Evolutionary conservation across 441 rosid species (phyloP).

Genomic region (Erodium moschatum): DNA sequence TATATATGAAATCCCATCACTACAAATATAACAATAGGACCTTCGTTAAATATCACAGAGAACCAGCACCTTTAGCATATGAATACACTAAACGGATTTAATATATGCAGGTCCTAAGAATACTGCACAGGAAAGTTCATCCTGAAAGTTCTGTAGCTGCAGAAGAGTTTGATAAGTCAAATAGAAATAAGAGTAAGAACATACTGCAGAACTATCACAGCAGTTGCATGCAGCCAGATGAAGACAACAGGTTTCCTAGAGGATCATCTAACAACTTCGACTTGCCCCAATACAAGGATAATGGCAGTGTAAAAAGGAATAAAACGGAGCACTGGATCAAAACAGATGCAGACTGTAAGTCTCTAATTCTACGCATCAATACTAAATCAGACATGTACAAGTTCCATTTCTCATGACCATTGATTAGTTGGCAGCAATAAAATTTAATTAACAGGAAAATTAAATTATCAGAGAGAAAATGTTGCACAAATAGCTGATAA

Average conservation of each 20-base stretch:
- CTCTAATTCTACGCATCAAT: neutral
- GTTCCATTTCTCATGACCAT: neutral
- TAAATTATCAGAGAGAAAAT: neutral
- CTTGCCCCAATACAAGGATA: neutral
- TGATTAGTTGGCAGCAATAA: neutral
- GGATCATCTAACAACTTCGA: neutral
- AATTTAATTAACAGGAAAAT: neutral
- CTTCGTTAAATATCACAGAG: neutral
- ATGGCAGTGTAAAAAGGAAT: neutral
- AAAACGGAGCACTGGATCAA: slow-evolving; percentile 6
- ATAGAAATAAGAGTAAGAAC: slow-evolving; percentile 13
- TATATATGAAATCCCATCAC: neutral
- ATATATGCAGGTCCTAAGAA: slow-evolving; percentile 49
- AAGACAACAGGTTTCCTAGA: neutral
- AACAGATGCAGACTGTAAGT: slow-evolving; percentile 6
- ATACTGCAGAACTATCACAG: neutral
- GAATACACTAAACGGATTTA: neutral
- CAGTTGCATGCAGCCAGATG: slow-evolving; percentile 1
- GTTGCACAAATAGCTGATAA: neutral
- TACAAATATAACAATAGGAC: neutral
- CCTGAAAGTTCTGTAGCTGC: slow-evolving; percentile 46
- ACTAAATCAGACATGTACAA: neutral
- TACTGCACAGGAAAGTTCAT: slow-evolving; percentile 63
- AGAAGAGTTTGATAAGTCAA: slow-evolving; percentile 23
- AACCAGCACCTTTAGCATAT: neutral